Base-by-base conservation (phyloP, 1,284 basidiomycete species). In the Meripilus lineatus region DNA sequence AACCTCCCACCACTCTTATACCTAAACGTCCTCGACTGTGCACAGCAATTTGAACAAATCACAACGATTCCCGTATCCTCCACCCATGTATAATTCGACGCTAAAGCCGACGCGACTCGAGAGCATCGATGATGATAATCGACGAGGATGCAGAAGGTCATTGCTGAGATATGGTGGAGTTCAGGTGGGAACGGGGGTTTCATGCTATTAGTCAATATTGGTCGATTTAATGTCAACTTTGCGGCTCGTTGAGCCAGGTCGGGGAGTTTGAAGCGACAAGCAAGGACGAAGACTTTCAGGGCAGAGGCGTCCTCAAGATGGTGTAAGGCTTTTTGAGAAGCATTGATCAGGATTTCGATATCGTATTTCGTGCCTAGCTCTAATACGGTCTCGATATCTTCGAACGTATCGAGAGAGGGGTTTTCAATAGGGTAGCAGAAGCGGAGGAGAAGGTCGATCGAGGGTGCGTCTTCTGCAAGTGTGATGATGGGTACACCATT, bases 341-440 rank as follows among this genome's bases (percentile, higher is more conserved):
- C 17, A 5, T 5, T 24, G 3, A 30, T 28, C 4, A 47, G 18
- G n/a, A 23, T 15, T 3, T 47, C 46, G 23, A 47, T 43, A 18
- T 47, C 38, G 34, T 44, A 44, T 24, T 47, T 47, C 10, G 14
- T 11, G 8, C 41, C 46, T 21, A 36, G 41, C 15, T 44, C 35
- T 10, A 47, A 24, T 30, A 47, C 41, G 14, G 5, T 21, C 11
- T 33, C 20, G 3, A 39, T 20, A 23, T 43, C 36, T 3, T 14
- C 23, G 28, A 38, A 18, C 6, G 20, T 32, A 11, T n/a, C 26
- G 4, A 47, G 14, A 5, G 6, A 14, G 17, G 46, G 46, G 13
- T 47, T 37, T 4, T 38, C 21, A 11, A n/a, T 23, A 32, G 45
- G 45, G 30, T 47, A 47, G 23, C 30, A 36, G 34, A 42, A 43